Evolutionary conservation across 257 asterid species (phyloP).

Genomic region (Oldenlandia corymbosa): DNA sequence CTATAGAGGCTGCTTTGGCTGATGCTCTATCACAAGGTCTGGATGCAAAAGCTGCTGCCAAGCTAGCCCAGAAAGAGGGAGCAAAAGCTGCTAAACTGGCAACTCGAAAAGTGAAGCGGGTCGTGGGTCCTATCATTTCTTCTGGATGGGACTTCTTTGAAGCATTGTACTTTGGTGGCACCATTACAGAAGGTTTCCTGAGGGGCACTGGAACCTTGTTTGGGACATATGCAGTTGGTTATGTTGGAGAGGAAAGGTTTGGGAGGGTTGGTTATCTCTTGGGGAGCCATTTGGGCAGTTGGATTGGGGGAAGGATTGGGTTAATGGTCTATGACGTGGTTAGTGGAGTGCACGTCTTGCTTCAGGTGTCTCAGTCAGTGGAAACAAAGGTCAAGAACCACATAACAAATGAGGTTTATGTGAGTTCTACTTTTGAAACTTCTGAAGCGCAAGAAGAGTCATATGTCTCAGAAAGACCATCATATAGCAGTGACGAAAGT

Average conservation of each 20-base stretch:
- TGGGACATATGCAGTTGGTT: slow-evolving; percentile 73
- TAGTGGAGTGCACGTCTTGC: slow-evolving; percentile 54
- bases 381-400: slow-evolving; percentile 32
- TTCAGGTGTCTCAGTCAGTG: slow-evolving; percentile 26
- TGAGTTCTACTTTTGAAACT: slow-evolving; percentile 22
- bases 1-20: slow-evolving; percentile 66
- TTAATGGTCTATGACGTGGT: slow-evolving; percentile 86
- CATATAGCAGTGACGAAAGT: neutral
- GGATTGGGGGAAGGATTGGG: slow-evolving; percentile 92
- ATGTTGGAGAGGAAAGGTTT: slow-evolving; percentile 59
- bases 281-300: slow-evolving; percentile 91
- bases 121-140: slow-evolving; percentile 87
- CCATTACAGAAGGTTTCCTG: slow-evolving; percentile 78
- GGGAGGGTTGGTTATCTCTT: slow-evolving; percentile 88
- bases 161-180: slow-evolving; percentile 83
- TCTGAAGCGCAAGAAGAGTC: slow-evolving; percentile 24
- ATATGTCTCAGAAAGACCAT: slow-evolving; percentile 8
- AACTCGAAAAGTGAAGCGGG: slow-evolving; percentile 60
- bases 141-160: slow-evolving; percentile 97
- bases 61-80: slow-evolving; percentile 73
- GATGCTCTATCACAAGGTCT: slow-evolving; percentile 81
- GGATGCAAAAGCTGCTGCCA: slow-evolving; percentile 64
- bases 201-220: slow-evolving; percentile 82
- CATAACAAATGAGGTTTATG: slow-evolving; percentile 21
- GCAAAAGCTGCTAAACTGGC: slow-evolving; percentile 94